Percentiles rank a stretch among this genome's conserved stretches.
Evolutionary conservation across 2,329 filamentous ascomycete species (phyloP).

Genomic region (Pestalotiopsis sp.): DNA sequence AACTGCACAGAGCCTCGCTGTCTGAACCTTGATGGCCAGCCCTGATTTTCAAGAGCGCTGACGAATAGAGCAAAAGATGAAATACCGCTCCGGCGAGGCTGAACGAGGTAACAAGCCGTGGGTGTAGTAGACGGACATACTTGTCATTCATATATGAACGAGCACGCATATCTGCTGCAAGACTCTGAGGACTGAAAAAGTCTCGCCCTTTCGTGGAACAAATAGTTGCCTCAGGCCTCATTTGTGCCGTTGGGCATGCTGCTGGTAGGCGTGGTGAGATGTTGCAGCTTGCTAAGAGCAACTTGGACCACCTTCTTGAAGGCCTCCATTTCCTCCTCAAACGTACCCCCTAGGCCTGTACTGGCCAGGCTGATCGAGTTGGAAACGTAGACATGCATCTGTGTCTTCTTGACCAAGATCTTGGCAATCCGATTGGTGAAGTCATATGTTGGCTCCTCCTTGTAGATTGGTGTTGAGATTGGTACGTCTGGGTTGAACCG

Average conservation of each 20-base stretch:
- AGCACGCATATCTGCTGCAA: neutral
- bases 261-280: constrained; percentile 27
- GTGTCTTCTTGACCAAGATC: constrained; percentile 72
- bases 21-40: neutral
- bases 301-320: constrained; percentile 75
- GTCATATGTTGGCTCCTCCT: constrained; percentile 75
- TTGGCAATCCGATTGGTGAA: constrained; percentile 86
- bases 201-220: neutral
- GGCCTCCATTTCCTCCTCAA: constrained; percentile 94
- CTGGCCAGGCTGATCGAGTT: constrained; percentile 80
- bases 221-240: neutral
- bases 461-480: constrained; percentile 78
- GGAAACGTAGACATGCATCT: constrained; percentile 83
- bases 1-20: neutral
- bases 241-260: constrained; percentile 19
- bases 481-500: constrained; percentile 60
- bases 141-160: neutral
- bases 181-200: neutral
- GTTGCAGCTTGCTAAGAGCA: constrained; percentile 57
- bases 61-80: neutral
- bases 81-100: neutral
- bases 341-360: constrained; percentile 74
- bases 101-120: neutral
- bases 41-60: neutral
- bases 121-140: neutral